Base-by-base conservation (phyloP, 164 flowering plant genomes). In the Stephania japonica region DNA sequence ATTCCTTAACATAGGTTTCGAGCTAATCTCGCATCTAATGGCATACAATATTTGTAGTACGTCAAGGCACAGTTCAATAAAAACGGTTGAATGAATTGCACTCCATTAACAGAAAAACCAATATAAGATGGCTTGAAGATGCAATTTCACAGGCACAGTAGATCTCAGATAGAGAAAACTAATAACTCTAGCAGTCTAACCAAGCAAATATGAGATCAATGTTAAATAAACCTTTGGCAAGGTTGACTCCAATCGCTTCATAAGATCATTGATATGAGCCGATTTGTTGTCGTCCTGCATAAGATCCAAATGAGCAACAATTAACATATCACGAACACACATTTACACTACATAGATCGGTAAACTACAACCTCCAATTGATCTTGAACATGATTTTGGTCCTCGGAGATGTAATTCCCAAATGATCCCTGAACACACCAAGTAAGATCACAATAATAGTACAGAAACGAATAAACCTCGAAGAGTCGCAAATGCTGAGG, bases 201-300 rank as follows among this genome's bases (percentile, higher is more conserved):
- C n/a, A n/a, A n/a, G n/a, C n/a, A n/a, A 56, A 18, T 7, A 56
- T 27, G 7, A 65, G 68, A 65, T 65, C 68, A 27, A 42, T 67
- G 76, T 62, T 70, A 61, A 81, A 71, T 42, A 75, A 83, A 89
- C 94, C 97, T 91, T 87, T 69, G 88, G 69, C 71, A 87, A 56
- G 25, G 81, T 50, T 32, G 97, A 90, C 59, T 50, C 82, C 42
- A 89, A 77, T 80, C 80, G 81, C 75, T 43, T 75, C 42, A 91
- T 75, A 27, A 88, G 77, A 6, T 85, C 84, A 72, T 88, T 83
- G 26, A 86, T 65, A 71, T 79, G 86, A 27, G 62, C 75, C 67
- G 85, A 78, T 43, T 76, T 81, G n/a, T n/a, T n/a, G 75, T 77
- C 81, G 24, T 42, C 80, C 91, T 90, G 84, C 66, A 72, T n/a